Evolutionary conservation across 768 basidiomycete species (phyloP), one percentile per base, ranked within the genome.

Genomic region (Suillus luteus): DNA sequence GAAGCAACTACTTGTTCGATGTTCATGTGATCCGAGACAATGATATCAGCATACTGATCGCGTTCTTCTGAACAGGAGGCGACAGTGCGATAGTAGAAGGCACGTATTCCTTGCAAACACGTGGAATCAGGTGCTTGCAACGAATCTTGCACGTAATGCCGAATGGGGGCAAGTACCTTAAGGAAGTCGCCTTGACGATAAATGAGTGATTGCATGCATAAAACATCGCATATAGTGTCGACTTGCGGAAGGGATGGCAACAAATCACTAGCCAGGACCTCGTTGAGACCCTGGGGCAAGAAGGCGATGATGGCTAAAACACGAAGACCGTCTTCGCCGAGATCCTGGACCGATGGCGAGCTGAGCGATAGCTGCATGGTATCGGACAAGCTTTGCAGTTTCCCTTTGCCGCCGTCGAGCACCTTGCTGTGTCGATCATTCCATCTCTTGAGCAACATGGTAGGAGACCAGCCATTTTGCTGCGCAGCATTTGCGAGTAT

Each of bases 241-340:
- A 61, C 12, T 5, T 38, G 22, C 12, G 19, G 31, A 6, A 35
- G 44, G 5, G 19, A 61, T 38, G 33, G 35, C 33, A 61, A 40
- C 12, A 49, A 48, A 14, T 37, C 10, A 6, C 44, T 61, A 19
- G 60, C 41, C 22, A 48, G 5, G 35, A 17, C 12, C 2, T 40
- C 15, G 8, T 27, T 55, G 35, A 63, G 22, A 17, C 62, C 62
- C 24, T 63, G 62, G n/a, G 62, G 62, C 7, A 63, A 22, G 19
- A 59, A 44, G 0, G 43, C 62, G 4, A 57, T 33, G 24, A 63
- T 33, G 6, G 52, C 55, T 4, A 63, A 44, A 15, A n/a, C 43
- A 57, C n/a, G 44, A n/a, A 6, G 24, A 57, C 31, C 55, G n/a
- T 59, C n/a, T 8, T 15, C 22, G 14, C 44, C 54, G 35, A 55